These are phyloP conservation scores for Rhodosporidiobolus odoratus DNA, from an alignment of 768 basidiomycete species.

Conservation along the genomic window DNA sequence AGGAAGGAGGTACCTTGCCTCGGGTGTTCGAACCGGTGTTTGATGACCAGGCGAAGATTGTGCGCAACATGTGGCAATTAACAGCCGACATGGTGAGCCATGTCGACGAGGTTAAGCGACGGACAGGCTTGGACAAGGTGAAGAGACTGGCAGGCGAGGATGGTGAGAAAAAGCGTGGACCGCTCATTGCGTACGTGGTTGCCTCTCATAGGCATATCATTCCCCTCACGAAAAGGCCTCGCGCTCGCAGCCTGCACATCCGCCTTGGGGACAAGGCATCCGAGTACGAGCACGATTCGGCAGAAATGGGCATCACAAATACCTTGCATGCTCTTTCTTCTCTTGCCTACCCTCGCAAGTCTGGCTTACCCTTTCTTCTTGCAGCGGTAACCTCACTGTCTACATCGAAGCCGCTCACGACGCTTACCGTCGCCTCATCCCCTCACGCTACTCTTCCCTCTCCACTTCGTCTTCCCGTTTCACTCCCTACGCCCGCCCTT, in stretches of 20 bases:
- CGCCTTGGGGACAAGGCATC: conserved; percentile 25
- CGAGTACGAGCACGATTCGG: conserved; percentile 29
- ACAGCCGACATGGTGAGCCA: background rate
- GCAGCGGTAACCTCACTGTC: conserved; percentile 20
- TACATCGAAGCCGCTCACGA: conserved; percentile 29
- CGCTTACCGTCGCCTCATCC: conserved; percentile 29
- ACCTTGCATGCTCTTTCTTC: background rate
- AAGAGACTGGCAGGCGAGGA: background rate
- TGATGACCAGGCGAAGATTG: background rate
- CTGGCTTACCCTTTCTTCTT: background rate
- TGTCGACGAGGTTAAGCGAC: background rate
- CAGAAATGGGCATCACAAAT: conserved; percentile 30
- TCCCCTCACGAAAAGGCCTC: background rate
- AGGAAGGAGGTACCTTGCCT: conserved; percentile 11
- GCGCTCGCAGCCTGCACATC: conserved; percentile 10
- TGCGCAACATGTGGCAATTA: background rate
- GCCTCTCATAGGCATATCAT: background rate
- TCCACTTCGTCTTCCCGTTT: background rate
- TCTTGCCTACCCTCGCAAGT: background rate
- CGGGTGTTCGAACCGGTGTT: conserved; percentile 11
- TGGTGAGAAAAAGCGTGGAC: background rate
- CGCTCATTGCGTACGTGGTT: conserved; percentile 13
- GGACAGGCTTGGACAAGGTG: background rate
- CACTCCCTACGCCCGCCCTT: conserved; percentile 17
- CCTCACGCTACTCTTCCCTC: conserved; percentile 10